Evolutionary conservation across 2,329 filamentous ascomycete genomes (phyloP).

Genomic region (Cladosporium sphaerospermum): DNA sequence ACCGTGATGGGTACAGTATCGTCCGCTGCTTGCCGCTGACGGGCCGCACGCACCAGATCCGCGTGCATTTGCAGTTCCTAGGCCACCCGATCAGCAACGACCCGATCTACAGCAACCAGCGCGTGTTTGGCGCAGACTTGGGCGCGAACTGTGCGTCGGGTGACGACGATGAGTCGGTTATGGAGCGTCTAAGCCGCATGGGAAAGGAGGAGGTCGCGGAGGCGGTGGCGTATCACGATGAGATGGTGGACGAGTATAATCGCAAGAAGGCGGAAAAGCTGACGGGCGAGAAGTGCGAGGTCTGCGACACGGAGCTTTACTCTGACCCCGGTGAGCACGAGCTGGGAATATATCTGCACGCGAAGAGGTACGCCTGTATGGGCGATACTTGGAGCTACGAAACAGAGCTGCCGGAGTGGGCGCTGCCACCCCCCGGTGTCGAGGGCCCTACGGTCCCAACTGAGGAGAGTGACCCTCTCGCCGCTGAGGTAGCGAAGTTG

Average conservation of each 20-base stretch:
- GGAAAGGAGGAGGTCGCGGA: constrained; percentile 90
- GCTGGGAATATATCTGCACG: constrained; percentile 88
- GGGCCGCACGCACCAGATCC: constrained; percentile 87
- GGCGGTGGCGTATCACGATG: constrained; percentile 86
- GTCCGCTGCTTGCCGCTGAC: constrained; percentile 91
- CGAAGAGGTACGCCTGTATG: constrained; percentile 78
- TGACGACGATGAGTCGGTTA: constrained; percentile 82
- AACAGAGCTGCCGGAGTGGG: constrained; percentile 80
- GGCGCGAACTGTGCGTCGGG: constrained; percentile 61
- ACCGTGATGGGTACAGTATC: constrained; percentile 72
- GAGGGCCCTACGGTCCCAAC: constrained; percentile 65
- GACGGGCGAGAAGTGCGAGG: constrained; percentile 72
- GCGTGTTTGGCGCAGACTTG: constrained; percentile 79
- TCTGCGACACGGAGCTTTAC: constrained; percentile 84
- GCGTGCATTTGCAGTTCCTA: constrained; percentile 89
- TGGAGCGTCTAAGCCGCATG: constrained; percentile 78
- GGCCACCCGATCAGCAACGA: constrained; percentile 96
- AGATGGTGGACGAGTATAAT: constrained; percentile 85
- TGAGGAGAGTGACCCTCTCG: constrained; percentile 41
- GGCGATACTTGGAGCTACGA: constrained; percentile 81
- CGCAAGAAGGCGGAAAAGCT: constrained; percentile 89
- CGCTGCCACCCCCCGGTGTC: constrained; percentile 67
- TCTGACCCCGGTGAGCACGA: constrained; percentile 88
- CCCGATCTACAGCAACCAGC: constrained; percentile 92
- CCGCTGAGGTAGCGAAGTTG: constrained; percentile 38